A percentile compares a stretch with the other conserved stretches of the same genome.
phyloP scores from a whole-genome alignment of 495 filamentous ascomycete species.

The Penicillium taxi region DNA sequence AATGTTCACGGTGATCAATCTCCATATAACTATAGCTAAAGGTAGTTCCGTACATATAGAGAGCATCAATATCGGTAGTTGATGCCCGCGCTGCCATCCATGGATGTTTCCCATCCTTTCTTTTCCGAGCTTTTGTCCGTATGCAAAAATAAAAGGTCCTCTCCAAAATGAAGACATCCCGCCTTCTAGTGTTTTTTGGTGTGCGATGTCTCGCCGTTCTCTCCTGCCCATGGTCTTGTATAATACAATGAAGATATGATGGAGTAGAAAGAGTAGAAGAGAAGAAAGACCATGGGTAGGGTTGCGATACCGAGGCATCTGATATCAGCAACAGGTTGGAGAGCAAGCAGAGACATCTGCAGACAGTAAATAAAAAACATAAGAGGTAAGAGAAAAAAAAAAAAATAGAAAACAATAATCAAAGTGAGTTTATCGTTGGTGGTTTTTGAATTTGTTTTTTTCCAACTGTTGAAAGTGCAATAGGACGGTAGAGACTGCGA shows the following conservation, averaged over 20 bases:
- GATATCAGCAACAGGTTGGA: conserved; percentile 5
- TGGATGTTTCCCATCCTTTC: conserved; percentile 3
- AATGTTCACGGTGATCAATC: too few relatives aligned
- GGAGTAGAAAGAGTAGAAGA: conserved; percentile 15
- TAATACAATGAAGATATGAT: conserved; percentile 16
- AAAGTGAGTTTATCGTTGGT: conserved; percentile 23
- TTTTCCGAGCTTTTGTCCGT: conserved; percentile 12
- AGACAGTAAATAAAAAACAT: conserved; percentile 16
- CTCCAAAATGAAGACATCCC: conserved; percentile 10
- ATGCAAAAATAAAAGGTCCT: conserved; percentile 14
- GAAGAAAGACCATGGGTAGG: conserved; percentile 9
- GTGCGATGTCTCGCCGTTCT: conserved; percentile 11
- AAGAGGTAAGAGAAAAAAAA: conserved; percentile 13
- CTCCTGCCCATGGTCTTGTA: conserved; percentile 16
- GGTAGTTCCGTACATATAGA: too few relatives aligned
- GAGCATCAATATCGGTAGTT: conserved; percentile 3
- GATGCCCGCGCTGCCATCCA: conserved; percentile 1
- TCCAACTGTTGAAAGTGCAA: conserved; percentile 19
- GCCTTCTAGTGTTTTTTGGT: conserved; percentile 28
- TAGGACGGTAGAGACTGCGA: conserved; percentile 10
- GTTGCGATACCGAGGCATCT: conserved; percentile 2
- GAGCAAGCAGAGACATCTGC: conserved; percentile 9
- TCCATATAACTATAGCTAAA: too few relatives aligned
- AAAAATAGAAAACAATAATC: conserved; percentile 9
- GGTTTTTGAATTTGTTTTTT: conserved; percentile 25